Evolutionary conservation across 441 rosid genomes (phyloP), one percentile per base, ranked within the genome.

Genomic region (Gossypium trilobum): DNA sequence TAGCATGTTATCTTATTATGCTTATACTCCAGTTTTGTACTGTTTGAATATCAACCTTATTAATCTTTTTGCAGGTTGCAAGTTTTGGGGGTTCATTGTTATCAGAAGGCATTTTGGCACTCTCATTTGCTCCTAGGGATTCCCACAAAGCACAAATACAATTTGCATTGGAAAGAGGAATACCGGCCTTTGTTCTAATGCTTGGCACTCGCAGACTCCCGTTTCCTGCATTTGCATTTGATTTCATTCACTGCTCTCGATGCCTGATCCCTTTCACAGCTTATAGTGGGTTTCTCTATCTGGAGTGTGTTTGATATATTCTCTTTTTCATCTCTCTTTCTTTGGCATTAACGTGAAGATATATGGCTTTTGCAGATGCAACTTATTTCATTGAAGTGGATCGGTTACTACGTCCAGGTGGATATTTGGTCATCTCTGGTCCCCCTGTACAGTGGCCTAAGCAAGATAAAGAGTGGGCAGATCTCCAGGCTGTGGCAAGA

Each of bases 401-500:
- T 83, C 85, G 95, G 14, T 76, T 92, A 72, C 92, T 95, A 67
- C 91, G 97, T 51, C 96, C 95, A 11, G 99, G 96, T 66, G 99
- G 97, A 48, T 92, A 91, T 83, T 78, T 92, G 62, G 95, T 95
- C 76, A 91, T 89, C 82, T 95, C 99, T 74, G 99, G 99, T 31
- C 99, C 99, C 69, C 99, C 99, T 39, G 97, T 92, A 20, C 97
- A 88, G 80, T 95, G 97, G 97, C 86, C 97, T 77, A 95, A 95
- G 80, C 97, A 91, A 77, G 97, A 95, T 83, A 95, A 92, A 83
- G 97, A 95, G 79, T 92, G 99, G 99, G 93, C 99, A 73, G 96
- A 92, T 79, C 97, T 92, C 82, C 99, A 92, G 80, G 94, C 89
- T 68, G 97, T 86, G 73, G 97, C 97, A 71, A 87, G 97, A 78